phyloP scores from a whole-genome alignment of 805 yeast species.

The Saccharomycopsis sp. region DNA sequence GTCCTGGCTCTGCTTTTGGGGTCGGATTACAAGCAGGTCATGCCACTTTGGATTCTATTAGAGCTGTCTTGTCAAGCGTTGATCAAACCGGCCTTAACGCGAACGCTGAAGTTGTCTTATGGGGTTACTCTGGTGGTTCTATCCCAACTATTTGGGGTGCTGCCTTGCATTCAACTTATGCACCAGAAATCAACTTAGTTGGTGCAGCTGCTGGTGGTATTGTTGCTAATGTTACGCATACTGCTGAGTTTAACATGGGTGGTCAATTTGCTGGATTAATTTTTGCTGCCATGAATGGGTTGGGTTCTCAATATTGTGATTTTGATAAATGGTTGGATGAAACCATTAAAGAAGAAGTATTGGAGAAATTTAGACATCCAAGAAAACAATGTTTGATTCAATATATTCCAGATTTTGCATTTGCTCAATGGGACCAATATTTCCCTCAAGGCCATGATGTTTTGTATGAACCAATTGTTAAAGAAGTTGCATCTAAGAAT shows the following conservation, averaged over 20 bases:
- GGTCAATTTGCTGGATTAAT: background rate
- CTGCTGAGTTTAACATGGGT: background rate
- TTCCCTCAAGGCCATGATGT: background rate
- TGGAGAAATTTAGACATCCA: background rate
- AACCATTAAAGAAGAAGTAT: background rate
- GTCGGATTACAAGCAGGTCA: background rate
- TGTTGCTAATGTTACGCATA: background rate
- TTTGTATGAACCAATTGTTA: background rate
- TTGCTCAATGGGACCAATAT: background rate
- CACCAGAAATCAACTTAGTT: background rate
- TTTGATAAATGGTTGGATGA: background rate
- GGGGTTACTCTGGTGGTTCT: too few relatives aligned
- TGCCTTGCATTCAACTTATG: background rate
- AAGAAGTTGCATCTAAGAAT: background rate
- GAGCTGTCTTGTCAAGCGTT: background rate
- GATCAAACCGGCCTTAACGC: background rate
- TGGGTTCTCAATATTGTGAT: background rate
- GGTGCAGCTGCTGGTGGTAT: background rate
- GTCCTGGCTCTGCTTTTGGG: too few relatives aligned
- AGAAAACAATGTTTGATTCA: background rate
- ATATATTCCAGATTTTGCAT: background rate
- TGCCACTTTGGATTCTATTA: conserved; percentile 1
- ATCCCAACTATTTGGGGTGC: background rate
- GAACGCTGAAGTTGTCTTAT: background rate
- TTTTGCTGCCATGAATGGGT: background rate